phyloP scores from a whole-genome alignment of 2,329 filamentous ascomycete species.

The Beauveria pseudobassiana region DNA sequence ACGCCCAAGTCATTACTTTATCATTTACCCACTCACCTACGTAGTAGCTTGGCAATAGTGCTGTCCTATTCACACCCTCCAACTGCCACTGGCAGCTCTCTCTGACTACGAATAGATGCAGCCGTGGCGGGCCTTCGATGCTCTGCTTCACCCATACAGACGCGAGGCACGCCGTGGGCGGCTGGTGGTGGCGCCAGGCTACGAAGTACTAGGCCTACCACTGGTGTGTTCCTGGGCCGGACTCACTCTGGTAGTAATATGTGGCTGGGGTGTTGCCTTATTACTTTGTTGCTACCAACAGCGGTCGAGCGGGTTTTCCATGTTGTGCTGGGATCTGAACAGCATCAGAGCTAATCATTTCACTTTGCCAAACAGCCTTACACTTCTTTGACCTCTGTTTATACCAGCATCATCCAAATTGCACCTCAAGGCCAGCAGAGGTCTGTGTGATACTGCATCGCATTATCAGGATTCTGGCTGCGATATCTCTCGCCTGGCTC shows the following conservation, averaged over 20 bases:
- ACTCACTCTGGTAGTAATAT: neutral
- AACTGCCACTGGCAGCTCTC: too few species aligned
- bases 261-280: neutral
- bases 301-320: neutral
- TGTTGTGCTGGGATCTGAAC: neutral
- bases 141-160: neutral
- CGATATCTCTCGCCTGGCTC: neutral
- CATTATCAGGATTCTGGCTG: neutral
- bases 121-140: neutral
- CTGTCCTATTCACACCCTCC: neutral
- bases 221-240: neutral
- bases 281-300: neutral
- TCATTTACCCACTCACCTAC: neutral
- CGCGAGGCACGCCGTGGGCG: neutral
- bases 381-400: neutral
- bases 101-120: neutral
- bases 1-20: neutral
- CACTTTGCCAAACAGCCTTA: neutral
- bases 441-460: neutral
- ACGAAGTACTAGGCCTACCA: neutral
- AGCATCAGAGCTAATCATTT: neutral
- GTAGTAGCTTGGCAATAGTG: neutral
- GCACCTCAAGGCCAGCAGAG: neutral
- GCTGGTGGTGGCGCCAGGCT: neutral
- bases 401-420: neutral